A percentile compares a stretch with the other conserved stretches of the same genome.
Conservation (phyloP, 164 flowering plant genomes). For the Dillenia turbinata region DNA sequence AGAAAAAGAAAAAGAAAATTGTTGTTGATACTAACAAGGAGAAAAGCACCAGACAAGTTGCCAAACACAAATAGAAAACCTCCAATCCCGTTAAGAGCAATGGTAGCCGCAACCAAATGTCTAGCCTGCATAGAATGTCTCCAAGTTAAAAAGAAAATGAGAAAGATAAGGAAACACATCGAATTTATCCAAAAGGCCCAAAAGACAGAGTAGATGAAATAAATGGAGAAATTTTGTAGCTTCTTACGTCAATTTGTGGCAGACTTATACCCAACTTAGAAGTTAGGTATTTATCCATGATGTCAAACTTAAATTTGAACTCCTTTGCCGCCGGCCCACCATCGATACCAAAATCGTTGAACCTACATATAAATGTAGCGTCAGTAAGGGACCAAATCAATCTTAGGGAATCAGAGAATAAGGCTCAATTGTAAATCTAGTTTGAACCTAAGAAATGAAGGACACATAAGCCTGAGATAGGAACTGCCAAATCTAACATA, state of each 20-base stretch:
- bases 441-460: no score
- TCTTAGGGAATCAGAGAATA: no score
- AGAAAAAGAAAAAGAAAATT: neutral
- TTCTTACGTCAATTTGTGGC: slow-evolving; percentile 68
- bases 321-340: slow-evolving; percentile 61
- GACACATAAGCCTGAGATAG: no score
- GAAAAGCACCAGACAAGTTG: slow-evolving; percentile 66
- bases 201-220: neutral
- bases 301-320: slow-evolving; percentile 36
- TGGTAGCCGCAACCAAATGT: slow-evolving; percentile 37
- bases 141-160: slow-evolving; percentile 6
- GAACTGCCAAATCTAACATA: no score
- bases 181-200: neutral
- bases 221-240: no score
- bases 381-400: no score
- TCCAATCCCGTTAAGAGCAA: slow-evolving; percentile 61
- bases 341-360: slow-evolving; percentile 52
- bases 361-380: slow-evolving; percentile 24
- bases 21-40: slow-evolving; percentile 40
- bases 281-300: slow-evolving; percentile 38
- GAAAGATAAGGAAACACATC: neutral
- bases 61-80: slow-evolving; percentile 70
- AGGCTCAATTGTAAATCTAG: no score
- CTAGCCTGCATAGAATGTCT: slow-evolving; percentile 37
- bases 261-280: slow-evolving; percentile 38